phyloP scores from a whole-genome alignment of 768 basidiomycete genomes.

The Fomitopsis pulvina region DNA sequence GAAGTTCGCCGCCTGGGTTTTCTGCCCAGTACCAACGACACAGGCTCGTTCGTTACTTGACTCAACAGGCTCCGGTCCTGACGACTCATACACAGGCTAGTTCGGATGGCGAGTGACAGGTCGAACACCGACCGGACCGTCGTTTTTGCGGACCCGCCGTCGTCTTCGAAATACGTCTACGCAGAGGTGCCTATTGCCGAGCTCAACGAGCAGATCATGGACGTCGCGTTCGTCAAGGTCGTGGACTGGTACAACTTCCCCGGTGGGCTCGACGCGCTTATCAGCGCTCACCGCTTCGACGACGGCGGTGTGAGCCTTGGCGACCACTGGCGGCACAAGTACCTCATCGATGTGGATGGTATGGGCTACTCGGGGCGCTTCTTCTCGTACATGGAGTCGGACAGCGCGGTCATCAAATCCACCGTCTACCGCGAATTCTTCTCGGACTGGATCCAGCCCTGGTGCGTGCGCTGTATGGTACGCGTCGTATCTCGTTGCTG shows the following conservation, averaged over 20 bases:
- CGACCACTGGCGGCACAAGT: constrained; percentile 87
- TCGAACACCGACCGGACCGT: constrained; percentile 52
- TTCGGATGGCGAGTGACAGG: constrained; percentile 68
- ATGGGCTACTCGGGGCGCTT: constrained; percentile 94
- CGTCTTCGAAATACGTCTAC: constrained; percentile 50
- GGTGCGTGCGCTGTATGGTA: constrained; percentile 34
- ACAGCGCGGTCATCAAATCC: constrained; percentile 85
- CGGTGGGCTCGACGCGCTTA: constrained; percentile 62
- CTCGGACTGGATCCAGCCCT: constrained; percentile 89
- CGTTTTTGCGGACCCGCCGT: constrained; percentile 62
- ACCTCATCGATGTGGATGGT: constrained; percentile 87
- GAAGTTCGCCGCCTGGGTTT: constrained; percentile 81
- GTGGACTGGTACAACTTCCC: constrained; percentile 69
- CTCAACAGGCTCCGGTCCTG: not conserved
- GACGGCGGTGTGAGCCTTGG: constrained; percentile 75
- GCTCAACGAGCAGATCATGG: constrained; percentile 80
- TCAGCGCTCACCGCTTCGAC: constrained; percentile 58
- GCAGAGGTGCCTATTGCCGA: constrained; percentile 49
- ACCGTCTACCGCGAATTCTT: constrained; percentile 91
- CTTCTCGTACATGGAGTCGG: constrained; percentile 77
- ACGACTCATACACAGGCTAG: constrained; percentile 38
- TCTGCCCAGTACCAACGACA: constrained; percentile 82
- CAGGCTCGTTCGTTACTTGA: constrained; percentile 37
- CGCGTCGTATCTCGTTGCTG: not conserved
- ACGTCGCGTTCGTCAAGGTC: constrained; percentile 77